Evolutionary conservation across 371 early-diverging fungal species (phyloP).

Genomic region (Mortierella sp.): DNA sequence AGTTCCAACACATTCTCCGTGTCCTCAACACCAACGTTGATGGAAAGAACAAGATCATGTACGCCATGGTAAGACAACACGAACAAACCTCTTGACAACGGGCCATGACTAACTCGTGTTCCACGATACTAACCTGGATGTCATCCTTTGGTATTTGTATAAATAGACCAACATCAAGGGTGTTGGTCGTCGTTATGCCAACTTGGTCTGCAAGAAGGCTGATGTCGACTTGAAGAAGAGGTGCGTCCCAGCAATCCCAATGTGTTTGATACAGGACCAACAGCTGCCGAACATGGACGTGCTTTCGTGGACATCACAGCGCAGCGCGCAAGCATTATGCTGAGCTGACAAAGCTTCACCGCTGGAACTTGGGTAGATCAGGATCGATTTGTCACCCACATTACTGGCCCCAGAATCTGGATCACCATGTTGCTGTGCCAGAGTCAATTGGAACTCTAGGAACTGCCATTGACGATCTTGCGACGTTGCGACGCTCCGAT

Average conservation of each 20-base stretch:
- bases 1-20: slow-evolving; percentile 99
- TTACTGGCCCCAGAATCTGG: no score
- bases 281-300: not conserved
- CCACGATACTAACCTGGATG: no score
- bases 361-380: no score
- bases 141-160: no score
- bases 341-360: no score
- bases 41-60: slow-evolving; percentile 95
- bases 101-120: not conserved
- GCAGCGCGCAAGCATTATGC: no score
- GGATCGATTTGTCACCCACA: no score
- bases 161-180: slow-evolving; percentile 94
- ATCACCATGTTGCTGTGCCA: no score
- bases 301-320: no score
- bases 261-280: not conserved
- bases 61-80: slow-evolving; percentile 75
- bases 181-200: slow-evolving; percentile 98
- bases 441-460: no score
- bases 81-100: not conserved
- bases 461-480: not conserved
- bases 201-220: slow-evolving; percentile 98
- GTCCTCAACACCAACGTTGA: slow-evolving; percentile 99
- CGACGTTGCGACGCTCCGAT: no score
- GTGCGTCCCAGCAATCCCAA: slow-evolving; percentile 51
- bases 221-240: slow-evolving; percentile 96